Evolutionary conservation across 2,329 filamentous ascomycete genomes (phyloP).

Genomic region (Ophiobolus disseminans): DNA sequence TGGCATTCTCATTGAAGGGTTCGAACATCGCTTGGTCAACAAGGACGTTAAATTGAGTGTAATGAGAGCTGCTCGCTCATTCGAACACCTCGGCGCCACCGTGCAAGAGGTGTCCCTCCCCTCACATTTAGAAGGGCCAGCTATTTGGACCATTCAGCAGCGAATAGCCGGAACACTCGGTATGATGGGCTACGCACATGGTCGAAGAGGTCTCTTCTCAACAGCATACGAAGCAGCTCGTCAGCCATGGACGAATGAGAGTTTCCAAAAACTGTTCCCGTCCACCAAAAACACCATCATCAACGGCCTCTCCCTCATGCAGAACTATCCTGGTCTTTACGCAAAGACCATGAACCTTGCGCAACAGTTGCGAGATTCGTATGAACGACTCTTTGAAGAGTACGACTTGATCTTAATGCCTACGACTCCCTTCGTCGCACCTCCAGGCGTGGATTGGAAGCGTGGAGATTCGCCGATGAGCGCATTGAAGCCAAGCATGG

Average conservation of each 20-base stretch:
- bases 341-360: conserved; percentile 52
- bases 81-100: conserved; percentile 57
- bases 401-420: conserved; percentile 54
- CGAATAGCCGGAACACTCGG: conserved; percentile 54
- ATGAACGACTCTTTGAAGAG: conserved; percentile 44
- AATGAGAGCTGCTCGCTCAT: conserved; percentile 46
- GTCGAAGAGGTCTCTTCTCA: conserved; percentile 28
- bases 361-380: conserved; percentile 49
- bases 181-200: conserved; percentile 40
- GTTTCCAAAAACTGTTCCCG: conserved; percentile 58
- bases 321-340: conserved; percentile 48
- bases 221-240: conserved; percentile 52
- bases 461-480: conserved; percentile 35
- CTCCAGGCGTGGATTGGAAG: conserved; percentile 32
- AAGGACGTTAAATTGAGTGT: conserved; percentile 52
- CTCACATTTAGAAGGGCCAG: conserved; percentile 50
- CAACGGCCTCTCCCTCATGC: conserved; percentile 51
- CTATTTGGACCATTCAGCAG: conserved; percentile 47
- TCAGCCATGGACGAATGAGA: conserved; percentile 57
- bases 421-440: conserved; percentile 39
- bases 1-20: conserved; percentile 35
- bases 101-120: conserved; percentile 44
- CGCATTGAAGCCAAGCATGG: conserved; percentile 38
- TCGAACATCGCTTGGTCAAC: conserved; percentile 42
- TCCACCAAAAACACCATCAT: conserved; percentile 57